Conservation (phyloP, 2,329 filamentous ascomycete genomes). For the Venturia effusa region DNA sequence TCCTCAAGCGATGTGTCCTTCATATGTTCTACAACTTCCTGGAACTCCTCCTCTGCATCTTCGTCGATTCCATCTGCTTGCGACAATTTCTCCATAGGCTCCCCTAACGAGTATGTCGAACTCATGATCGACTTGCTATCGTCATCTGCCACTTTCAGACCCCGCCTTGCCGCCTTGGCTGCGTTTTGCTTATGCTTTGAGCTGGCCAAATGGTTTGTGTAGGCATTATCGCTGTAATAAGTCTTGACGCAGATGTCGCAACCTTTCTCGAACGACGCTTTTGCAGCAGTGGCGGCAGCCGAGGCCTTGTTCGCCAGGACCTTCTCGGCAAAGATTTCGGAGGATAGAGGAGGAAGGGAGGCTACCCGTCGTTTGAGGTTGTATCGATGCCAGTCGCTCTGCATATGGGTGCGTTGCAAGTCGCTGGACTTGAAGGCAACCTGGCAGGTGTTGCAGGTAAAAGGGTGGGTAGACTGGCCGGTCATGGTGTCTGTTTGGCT, state of each 20-base stretch:
- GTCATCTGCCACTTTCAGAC: conserved; percentile 27
- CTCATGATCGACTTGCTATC: conserved; percentile 76
- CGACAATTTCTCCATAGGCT: conserved; percentile 51
- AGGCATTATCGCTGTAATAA: conserved; percentile 95
- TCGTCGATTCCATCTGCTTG: conserved; percentile 45
- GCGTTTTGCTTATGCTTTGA: conserved; percentile 74
- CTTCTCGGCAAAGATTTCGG: conserved; percentile 91
- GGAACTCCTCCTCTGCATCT: conserved; percentile 64
- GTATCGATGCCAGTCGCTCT: conserved; percentile 98
- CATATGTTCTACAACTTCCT: conserved; percentile 65
- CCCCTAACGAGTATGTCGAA: conserved; percentile 83
- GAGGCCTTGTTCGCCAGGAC: conserved; percentile 82
- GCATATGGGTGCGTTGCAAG: conserved; percentile 90
- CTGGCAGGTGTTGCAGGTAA: conserved; percentile 96
- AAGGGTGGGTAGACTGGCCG: conserved; percentile 51
- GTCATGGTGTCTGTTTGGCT: conserved; percentile 1
- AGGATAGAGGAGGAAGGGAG: conserved; percentile 78
- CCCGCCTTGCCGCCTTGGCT: conserved; percentile 35
- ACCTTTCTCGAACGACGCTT: conserved; percentile 74
- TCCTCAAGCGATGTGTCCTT: conserved; percentile 51
- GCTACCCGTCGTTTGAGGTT: conserved; percentile 93
- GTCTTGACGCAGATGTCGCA: conserved; percentile 81
- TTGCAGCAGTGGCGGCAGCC: conserved; percentile 73
- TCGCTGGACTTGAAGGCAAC: conserved; percentile 93
- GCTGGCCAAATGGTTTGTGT: conserved; percentile 81